These are phyloP conservation scores for Amorphotheca resinae DNA, from an alignment of 495 filamentous ascomycete genomes.

Conservation along the genomic window DNA sequence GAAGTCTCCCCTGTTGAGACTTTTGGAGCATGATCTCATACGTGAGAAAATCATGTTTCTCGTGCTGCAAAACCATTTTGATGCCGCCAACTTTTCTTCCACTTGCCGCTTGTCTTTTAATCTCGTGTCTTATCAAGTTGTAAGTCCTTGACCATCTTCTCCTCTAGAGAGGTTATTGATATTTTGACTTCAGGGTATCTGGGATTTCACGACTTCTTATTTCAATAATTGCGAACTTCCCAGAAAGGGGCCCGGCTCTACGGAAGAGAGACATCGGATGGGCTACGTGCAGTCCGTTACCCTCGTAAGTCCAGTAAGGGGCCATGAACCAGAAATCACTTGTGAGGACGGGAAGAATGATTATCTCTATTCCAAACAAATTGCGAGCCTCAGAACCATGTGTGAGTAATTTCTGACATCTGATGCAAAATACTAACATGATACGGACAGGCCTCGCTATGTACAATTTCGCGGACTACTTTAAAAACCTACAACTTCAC, in stretches of 20 bases:
- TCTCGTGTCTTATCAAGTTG: neutral
- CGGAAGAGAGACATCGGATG: neutral
- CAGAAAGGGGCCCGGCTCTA: neutral
- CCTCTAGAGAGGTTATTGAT: neutral
- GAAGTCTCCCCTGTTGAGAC: neutral
- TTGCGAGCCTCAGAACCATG: constrained; percentile 4
- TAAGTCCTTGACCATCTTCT: neutral
- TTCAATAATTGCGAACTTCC: constrained; percentile 4
- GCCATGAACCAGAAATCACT: neutral
- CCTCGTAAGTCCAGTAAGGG: constrained; percentile 3
- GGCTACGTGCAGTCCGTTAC: constrained; percentile 3
- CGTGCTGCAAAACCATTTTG: neutral
- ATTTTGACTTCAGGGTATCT: neutral
- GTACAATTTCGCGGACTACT: constrained; percentile 8
- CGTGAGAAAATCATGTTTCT: neutral
- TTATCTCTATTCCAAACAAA: constrained; percentile 1
- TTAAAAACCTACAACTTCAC: constrained; percentile 17
- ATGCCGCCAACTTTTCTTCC: neutral
- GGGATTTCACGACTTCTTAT: neutral
- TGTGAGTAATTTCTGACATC: constrained; percentile 8
- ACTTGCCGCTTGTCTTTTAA: neutral
- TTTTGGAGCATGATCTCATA: neutral
- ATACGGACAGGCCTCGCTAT: neutral
- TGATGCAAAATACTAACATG: neutral
- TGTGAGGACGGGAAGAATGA: neutral